Conservation (phyloP, 2,329 filamentous ascomycete species). For the Venturia effusa region DNA sequence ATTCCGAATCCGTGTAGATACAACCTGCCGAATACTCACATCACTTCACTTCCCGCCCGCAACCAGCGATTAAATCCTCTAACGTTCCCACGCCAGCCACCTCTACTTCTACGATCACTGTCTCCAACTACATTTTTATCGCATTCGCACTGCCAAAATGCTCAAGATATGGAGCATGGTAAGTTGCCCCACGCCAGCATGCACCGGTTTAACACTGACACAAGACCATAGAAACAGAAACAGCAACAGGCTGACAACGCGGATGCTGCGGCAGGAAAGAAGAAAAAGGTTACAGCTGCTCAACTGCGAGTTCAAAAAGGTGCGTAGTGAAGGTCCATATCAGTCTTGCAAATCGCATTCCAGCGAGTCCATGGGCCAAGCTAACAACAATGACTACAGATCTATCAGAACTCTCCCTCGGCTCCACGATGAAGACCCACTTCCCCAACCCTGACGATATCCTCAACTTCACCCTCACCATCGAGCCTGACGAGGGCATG, state of each 20-base stretch:
- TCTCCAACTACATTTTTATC: background rate
- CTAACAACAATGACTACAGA: conserved; percentile 38
- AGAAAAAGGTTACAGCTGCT: conserved; percentile 97
- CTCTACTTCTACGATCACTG: background rate
- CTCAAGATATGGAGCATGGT: conserved; percentile 12
- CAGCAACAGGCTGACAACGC: conserved; percentile 83
- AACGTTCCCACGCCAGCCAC: background rate
- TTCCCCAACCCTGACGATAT: conserved; percentile 80
- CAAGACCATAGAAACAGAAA: conserved; percentile 65
- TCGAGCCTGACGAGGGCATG: conserved; percentile 76
- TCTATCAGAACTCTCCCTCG: conserved; percentile 69
- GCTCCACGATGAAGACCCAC: conserved; percentile 67
- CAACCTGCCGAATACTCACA: background rate
- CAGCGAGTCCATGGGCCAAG: background rate
- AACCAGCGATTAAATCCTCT: background rate
- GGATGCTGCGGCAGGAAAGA: conserved; percentile 67
- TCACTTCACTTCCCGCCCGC: background rate
- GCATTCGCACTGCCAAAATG: conserved; percentile 2
- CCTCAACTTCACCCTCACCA: conserved; percentile 70
- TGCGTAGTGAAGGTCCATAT: conserved; percentile 24
- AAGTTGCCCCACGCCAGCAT: background rate
- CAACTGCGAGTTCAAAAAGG: conserved; percentile 95
- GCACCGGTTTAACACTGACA: background rate
- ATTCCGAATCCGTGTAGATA: no score
- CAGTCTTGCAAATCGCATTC: conserved; percentile 2